These are phyloP conservation scores for Parietaria judaica DNA, from an alignment of 306 rosid species.

Conservation along the genomic window DNA sequence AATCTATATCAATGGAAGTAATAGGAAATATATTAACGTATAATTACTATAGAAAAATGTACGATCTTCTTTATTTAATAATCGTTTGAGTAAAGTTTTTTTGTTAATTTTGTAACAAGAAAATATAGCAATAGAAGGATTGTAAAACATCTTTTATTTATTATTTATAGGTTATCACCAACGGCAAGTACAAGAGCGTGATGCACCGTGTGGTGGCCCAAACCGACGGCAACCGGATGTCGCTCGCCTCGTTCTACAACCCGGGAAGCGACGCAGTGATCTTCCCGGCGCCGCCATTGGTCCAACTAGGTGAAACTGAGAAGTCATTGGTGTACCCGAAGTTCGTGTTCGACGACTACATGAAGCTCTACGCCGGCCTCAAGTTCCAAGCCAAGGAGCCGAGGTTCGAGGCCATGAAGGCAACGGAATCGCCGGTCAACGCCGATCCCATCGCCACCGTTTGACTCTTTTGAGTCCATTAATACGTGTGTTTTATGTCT, in stretches of 20 bases:
- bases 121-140: too few species aligned
- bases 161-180: constrained; percentile 54
- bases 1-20: too few species aligned
- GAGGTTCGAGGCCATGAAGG: constrained; percentile 90
- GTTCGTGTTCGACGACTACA: constrained; percentile 88
- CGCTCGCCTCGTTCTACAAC: constrained; percentile 89
- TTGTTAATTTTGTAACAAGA: not conserved
- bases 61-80: too few species aligned
- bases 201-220: constrained; percentile 77
- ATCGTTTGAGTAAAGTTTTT: too few species aligned
- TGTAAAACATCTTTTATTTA: not conserved
- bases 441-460: constrained; percentile 51
- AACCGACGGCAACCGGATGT: constrained; percentile 73
- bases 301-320: constrained; percentile 25
- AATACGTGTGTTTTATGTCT: not conserved
- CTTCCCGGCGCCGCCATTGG: constrained; percentile 65
- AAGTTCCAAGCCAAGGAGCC: constrained; percentile 96
- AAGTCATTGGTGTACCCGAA: constrained; percentile 50
- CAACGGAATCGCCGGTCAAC: constrained; percentile 33
- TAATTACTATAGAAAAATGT: too few species aligned
- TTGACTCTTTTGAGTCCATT: constrained; percentile 14
- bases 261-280: constrained; percentile 84
- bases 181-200: constrained; percentile 89
- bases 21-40: too few species aligned
- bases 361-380: constrained; percentile 78